These are phyloP conservation scores for Erucastrum elatum DNA, from an alignment of 345 rosid species.

Conservation along the genomic window DNA sequence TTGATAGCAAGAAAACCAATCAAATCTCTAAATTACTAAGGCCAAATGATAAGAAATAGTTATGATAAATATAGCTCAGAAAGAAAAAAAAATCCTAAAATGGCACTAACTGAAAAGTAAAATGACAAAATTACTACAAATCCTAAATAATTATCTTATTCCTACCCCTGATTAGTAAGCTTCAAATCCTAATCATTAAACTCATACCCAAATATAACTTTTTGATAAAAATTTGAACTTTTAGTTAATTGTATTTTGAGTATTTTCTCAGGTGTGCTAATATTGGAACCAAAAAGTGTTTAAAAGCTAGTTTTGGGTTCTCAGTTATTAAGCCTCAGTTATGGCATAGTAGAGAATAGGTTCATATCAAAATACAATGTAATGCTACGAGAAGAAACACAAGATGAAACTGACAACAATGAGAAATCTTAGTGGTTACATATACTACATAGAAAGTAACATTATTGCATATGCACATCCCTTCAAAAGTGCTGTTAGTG, in stretches of 20 bases:
- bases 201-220: background rate
- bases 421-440: background rate
- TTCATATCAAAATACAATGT: background rate
- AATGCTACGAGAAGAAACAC: background rate
- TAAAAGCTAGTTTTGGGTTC: background rate
- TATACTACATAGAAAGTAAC: background rate
- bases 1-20: background rate
- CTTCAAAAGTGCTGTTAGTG: slow-evolving; percentile 1
- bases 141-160: too few species aligned
- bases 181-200: background rate
- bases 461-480: background rate
- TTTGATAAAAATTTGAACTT: too few species aligned
- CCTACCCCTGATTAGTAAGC: too few species aligned
- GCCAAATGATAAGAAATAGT: background rate
- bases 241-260: too few species aligned
- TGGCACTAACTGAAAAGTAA: too few species aligned
- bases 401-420: background rate
- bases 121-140: too few species aligned
- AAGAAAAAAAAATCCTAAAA: too few species aligned
- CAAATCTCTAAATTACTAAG: background rate
- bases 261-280: background rate
- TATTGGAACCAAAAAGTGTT: background rate
- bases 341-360: background rate
- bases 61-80: too few species aligned
- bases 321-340: background rate